Conservation (phyloP, 2,329 filamentous ascomycete genomes). For the Exophiala sideris region DNA sequence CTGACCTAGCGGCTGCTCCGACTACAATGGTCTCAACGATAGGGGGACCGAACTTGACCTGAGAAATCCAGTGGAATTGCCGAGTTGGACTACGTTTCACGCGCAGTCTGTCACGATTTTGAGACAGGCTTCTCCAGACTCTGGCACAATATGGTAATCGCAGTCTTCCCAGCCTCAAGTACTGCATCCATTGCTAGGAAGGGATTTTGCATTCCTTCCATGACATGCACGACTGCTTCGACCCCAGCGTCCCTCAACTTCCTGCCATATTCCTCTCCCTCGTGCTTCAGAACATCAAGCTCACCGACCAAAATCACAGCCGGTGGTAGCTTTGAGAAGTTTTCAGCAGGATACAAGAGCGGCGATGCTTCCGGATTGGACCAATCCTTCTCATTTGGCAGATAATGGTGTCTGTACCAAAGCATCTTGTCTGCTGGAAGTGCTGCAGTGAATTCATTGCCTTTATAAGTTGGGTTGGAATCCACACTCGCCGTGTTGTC, state of each 20-base stretch:
- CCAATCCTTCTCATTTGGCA: constrained; percentile 49
- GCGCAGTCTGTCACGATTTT: too few species aligned
- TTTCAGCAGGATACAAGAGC: constrained; percentile 46
- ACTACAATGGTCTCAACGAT: too few species aligned
- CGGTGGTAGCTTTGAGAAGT: constrained; percentile 50
- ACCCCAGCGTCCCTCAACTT: constrained; percentile 50
- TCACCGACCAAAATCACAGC: constrained; percentile 55
- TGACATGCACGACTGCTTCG: constrained; percentile 46
- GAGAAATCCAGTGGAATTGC: too few species aligned
- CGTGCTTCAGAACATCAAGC: constrained; percentile 55
- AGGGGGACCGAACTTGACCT: too few species aligned
- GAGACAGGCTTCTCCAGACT: not conserved
- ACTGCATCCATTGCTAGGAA: constrained; percentile 59
- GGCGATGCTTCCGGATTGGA: constrained; percentile 53
- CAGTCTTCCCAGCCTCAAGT: constrained; percentile 49
- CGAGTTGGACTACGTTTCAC: too few species aligned
- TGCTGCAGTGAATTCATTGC: constrained; percentile 49
- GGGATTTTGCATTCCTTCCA: constrained; percentile 57
- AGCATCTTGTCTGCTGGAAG: constrained; percentile 56
- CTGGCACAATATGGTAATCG: constrained; percentile 48
- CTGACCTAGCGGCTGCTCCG: not conserved
- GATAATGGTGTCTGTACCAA: constrained; percentile 53
- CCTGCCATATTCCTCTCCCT: constrained; percentile 52
- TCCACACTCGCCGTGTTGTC: constrained; percentile 51
- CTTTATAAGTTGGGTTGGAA: constrained; percentile 37